A percentile compares a stretch with the other conserved stretches of the same genome.
Evolutionary conservation across 495 filamentous ascomycete genomes (phyloP).

Genomic region (Delitschia confertaspora): DNA sequence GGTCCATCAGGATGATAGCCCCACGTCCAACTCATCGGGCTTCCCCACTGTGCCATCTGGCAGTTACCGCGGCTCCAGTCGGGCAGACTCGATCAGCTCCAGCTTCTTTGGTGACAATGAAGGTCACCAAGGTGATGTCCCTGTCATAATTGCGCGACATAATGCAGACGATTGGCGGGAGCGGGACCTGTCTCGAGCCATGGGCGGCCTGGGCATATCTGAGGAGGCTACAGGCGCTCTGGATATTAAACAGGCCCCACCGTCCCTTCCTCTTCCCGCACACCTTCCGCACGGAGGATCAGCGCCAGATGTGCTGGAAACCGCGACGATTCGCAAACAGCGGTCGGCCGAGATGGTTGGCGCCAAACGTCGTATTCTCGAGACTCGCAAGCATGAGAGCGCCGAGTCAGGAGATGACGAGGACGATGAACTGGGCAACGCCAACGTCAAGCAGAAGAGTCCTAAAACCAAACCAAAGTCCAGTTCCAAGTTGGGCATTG

Average conservation of each 20-base stretch:
- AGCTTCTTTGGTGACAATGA: conserved; percentile 81
- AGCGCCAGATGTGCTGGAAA: conserved; percentile 56
- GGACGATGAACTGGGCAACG: conserved; percentile 73
- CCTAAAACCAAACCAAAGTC: conserved; percentile 47
- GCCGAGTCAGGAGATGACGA: conserved; percentile 87
- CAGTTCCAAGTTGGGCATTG: conserved; percentile 73
- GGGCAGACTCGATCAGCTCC: conserved; percentile 78
- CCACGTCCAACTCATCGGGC: conserved; percentile 70
- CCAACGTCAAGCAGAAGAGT: conserved; percentile 48
- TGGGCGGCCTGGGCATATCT: conserved; percentile 62
- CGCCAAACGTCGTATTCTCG: conserved; percentile 45
- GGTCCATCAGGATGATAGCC: conserved; percentile 63
- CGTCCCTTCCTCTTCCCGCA: conserved; percentile 32
- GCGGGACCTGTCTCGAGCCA: conserved; percentile 39
- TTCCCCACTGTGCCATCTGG: conserved; percentile 61
- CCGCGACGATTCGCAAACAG: conserved; percentile 49
- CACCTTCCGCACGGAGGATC: conserved; percentile 51
- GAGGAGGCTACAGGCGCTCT: conserved; percentile 34
- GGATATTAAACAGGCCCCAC: conserved; percentile 23
- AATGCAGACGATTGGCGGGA: conserved; percentile 59
- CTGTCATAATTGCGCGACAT: conserved; percentile 63
- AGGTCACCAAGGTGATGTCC: conserved; percentile 63
- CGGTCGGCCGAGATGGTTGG: conserved; percentile 70
- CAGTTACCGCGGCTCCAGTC: conserved; percentile 66
- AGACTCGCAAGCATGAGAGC: conserved; percentile 65